Conservation (phyloP, 164 flowering plant genomes). For the Taxillus chinensis region DNA sequence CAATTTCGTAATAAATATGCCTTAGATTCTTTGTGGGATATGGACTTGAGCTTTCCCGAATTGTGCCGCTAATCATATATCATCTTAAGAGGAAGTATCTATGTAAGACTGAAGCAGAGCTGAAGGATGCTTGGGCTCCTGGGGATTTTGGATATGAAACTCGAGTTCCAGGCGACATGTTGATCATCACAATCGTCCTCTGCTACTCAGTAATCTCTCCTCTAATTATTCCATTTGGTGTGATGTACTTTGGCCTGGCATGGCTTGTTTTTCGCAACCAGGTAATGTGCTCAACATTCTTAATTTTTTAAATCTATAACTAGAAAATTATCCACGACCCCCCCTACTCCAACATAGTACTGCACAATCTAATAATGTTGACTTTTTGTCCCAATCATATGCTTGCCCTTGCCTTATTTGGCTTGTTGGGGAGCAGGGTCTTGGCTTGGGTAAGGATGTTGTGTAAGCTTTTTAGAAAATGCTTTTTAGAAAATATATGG, state of each 20-base stretch:
- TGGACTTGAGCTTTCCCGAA: slow-evolving; percentile 84
- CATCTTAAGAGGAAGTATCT: slow-evolving; percentile 76
- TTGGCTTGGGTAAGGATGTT: too few relatives aligned
- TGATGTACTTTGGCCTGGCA: slow-evolving; percentile 70
- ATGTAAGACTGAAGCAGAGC: slow-evolving; percentile 82
- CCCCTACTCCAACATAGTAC: too few relatives aligned
- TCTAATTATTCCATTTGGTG: slow-evolving; percentile 75
- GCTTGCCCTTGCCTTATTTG: too few relatives aligned
- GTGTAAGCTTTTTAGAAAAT: too few relatives aligned
- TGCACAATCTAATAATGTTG: too few relatives aligned
- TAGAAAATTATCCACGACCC: too few relatives aligned
- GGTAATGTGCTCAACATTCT: slow-evolving; percentile 23
- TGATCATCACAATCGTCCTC: slow-evolving; percentile 60
- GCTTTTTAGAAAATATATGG: too few relatives aligned
- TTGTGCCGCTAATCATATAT: slow-evolving; percentile 72
- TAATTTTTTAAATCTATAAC: too few relatives aligned
- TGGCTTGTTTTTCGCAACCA: slow-evolving; percentile 92
- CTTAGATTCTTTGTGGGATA: slow-evolving; percentile 88
- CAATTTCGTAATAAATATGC: background rate
- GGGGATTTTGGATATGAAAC: slow-evolving; percentile 67
- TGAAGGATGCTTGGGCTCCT: slow-evolving; percentile 86
- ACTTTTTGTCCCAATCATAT: too few relatives aligned
- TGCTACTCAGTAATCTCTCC: slow-evolving; percentile 95
- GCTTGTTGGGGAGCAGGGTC: too few relatives aligned
- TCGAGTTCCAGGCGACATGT: slow-evolving; percentile 74